phyloP scores from a whole-genome alignment of 371 early-diverging fungal genomes.

The Phascolomyces articulosus region DNA sequence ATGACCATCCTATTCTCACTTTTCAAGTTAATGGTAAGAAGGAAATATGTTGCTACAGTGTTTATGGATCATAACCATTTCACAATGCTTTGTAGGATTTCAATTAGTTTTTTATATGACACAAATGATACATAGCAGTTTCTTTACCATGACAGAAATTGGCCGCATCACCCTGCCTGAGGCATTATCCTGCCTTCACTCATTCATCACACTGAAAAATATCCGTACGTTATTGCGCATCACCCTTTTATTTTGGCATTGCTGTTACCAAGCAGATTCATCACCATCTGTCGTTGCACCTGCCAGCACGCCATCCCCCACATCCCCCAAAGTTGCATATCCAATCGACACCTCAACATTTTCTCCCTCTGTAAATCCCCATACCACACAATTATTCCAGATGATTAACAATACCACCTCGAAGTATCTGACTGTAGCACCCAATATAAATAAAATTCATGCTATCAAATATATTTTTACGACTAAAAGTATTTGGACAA shows the following conservation, averaged over 20 bases:
- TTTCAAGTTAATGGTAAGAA: constrained; percentile 19
- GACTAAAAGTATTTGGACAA: constrained; percentile 11
- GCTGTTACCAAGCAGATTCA: constrained; percentile 15
- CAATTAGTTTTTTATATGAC: constrained; percentile 33
- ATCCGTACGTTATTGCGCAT: constrained; percentile 17
- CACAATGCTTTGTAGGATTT: constrained; percentile 12
- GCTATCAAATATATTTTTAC: constrained; percentile 21
- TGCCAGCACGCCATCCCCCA: constrained; percentile 18
- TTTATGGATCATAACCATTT: constrained; percentile 11
- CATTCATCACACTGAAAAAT: constrained; percentile 27
- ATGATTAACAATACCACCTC: constrained; percentile 29
- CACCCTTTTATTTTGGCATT: constrained; percentile 16
- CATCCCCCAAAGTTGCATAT: constrained; percentile 20
- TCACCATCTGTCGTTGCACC: constrained; percentile 13
- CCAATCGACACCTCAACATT: constrained; percentile 25
- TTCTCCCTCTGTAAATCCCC: constrained; percentile 30
- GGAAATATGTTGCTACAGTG: constrained; percentile 12
- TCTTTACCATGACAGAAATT: constrained; percentile 38
- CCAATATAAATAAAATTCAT: constrained; percentile 31
- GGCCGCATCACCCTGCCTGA: constrained; percentile 31
- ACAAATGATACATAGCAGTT: constrained; percentile 29
- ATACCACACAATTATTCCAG: constrained; percentile 29
- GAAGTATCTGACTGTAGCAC: constrained; percentile 24
- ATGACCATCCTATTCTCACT: constrained; percentile 22
- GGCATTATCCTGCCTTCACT: constrained; percentile 25